Base-by-base conservation (phyloP, 2,329 filamentous ascomycete genomes). In the Ascochyta viciae-villosae region DNA sequence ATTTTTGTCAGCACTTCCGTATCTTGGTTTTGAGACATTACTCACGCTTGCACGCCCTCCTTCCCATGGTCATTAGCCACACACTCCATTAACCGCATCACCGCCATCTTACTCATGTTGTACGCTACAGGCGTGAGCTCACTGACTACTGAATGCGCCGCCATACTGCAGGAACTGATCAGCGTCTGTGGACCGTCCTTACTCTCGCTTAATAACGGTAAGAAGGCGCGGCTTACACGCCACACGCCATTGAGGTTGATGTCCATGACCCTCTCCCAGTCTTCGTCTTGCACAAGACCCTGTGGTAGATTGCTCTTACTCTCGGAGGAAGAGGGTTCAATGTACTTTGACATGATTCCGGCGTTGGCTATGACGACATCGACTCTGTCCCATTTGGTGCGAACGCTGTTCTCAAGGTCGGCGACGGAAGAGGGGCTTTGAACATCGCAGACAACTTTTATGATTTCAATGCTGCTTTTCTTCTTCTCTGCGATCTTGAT, bases 1-100 rank as follows among this genome's bases (percentile, higher is more conserved):
- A 29, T 27, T 10, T 29, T 29, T 10, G 12, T 29, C 27, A 29
- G 27, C 27, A 29, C 12, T 10, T 29, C 27, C 27, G 12, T 3
- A 12, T 29, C 27, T 10, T 29, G 3, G 3, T 10, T 8, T 29
- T 10, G 12, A 29, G 12, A 10, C 9, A 29, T 29, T 16, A 58
- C 56, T 47, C 48, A 63, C 24, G 61, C 63, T 6, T 60, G 39
- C 3, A 72, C 49, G 3, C 64, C 68, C 12, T 64, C 40, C 4
- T 37, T 37, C 6, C 49, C 52, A 50, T 73, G 60, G 26, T 85
- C 83, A 35, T 41, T 68, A 50, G 8, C 60, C 26, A 66, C 44
- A 48, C 64, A 61, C 51, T 68, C 65, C n/a, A 64, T 60, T 16
- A 65, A 39, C 23, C 65, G 47, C 31, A 61, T 65, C 6, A 46